Conservation (phyloP, 495 filamentous ascomycete genomes). For the Geoglossum glabrum region DNA sequence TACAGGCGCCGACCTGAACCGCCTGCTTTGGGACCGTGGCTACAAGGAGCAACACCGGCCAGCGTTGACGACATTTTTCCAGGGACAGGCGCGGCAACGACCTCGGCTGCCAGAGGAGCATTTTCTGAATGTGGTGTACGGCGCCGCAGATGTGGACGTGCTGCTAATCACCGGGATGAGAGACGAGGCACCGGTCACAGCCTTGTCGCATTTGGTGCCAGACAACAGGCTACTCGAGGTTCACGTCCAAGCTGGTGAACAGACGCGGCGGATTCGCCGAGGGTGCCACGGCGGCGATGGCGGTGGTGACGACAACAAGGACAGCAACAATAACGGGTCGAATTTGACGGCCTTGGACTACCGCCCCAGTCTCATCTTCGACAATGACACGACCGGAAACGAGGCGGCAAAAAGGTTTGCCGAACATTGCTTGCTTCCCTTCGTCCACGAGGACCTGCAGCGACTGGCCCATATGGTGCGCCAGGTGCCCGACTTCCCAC, state of each 20-base stretch:
- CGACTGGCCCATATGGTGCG: constrained; percentile 32
- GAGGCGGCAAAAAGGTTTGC: constrained; percentile 24
- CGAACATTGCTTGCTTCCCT: constrained; percentile 26
- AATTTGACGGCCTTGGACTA: constrained; percentile 18
- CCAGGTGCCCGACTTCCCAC: constrained; percentile 29
- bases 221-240: constrained; percentile 34
- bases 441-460: constrained; percentile 29
- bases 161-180: constrained; percentile 47
- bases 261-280: constrained; percentile 24
- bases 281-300: constrained; percentile 12
- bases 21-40: constrained; percentile 29
- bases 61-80: constrained; percentile 32
- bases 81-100: constrained; percentile 24
- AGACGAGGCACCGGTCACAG: constrained; percentile 37
- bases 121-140: constrained; percentile 29
- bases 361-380: constrained; percentile 28
- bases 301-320: constrained; percentile 13
- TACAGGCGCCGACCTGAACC: constrained; percentile 28
- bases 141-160: constrained; percentile 29
- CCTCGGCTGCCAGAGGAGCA: constrained; percentile 33
- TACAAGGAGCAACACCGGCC: constrained; percentile 44
- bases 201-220: constrained; percentile 35
- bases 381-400: constrained; percentile 26
- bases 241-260: constrained; percentile 25
- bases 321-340: constrained; percentile 15